These are phyloP conservation scores for Purshia tridentata DNA, from an alignment of 306 rosid genomes.

Conservation along the genomic window DNA sequence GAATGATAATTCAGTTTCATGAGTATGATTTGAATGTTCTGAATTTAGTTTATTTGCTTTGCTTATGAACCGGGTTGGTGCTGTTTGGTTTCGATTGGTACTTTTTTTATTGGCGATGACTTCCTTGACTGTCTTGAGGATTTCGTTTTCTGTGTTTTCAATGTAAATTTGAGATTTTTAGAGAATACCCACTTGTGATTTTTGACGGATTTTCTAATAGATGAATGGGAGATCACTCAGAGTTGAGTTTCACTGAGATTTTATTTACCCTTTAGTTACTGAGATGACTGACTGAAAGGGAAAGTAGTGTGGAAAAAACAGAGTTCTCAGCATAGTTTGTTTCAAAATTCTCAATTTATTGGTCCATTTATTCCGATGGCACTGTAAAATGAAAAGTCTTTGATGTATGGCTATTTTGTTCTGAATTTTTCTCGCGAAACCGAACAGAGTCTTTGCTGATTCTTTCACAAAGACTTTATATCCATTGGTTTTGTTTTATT, in stretches of 20 bases:
- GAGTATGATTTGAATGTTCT: constrained; percentile 11
- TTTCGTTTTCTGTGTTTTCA: background rate
- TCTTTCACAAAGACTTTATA: background rate
- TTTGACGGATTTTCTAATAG: constrained; percentile 13
- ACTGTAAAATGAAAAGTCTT: background rate
- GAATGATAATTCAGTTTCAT: constrained; percentile 20
- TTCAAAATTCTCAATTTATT: background rate
- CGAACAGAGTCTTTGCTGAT: background rate
- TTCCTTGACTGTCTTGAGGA: background rate
- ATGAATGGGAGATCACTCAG: constrained; percentile 14
- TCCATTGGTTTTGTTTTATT: background rate
- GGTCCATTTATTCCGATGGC: background rate
- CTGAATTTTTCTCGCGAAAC: constrained; percentile 3
- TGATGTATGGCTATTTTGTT: background rate
- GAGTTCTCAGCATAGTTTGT: background rate
- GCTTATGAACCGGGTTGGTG: background rate
- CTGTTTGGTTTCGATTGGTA: background rate
- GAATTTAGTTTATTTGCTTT: constrained; percentile 10
- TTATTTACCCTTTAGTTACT: constrained; percentile 1
- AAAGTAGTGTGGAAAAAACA: background rate
- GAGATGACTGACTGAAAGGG: constrained; percentile 11
- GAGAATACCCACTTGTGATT: constrained; percentile 6
- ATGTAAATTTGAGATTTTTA: background rate
- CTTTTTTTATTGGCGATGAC: constrained; percentile 5
- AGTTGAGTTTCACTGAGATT: constrained; percentile 22